Percentiles rank a stretch among this genome's conserved stretches.
Conservation (phyloP, 495 filamentous ascomycete species). For the Talaromyces borbonicus region DNA sequence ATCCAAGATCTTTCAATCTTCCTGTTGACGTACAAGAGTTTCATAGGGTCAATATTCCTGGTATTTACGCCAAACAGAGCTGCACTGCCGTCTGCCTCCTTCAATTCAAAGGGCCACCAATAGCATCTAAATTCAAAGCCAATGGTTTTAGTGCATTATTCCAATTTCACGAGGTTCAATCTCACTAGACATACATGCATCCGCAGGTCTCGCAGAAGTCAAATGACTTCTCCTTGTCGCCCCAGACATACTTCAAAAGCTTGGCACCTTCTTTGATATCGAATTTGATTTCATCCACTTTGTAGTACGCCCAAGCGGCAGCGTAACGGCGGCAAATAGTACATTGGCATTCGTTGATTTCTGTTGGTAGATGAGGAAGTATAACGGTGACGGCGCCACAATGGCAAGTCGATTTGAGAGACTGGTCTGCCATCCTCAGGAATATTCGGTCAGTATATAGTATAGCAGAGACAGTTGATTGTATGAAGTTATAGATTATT, state of each 20-base stretch:
- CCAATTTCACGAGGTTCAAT: no score
- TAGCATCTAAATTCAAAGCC: conserved; percentile 12
- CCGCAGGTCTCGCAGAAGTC: conserved; percentile 14
- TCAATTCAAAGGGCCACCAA: conserved; percentile 10
- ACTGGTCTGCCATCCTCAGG: conserved; percentile 4
- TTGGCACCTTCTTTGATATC: conserved; percentile 11
- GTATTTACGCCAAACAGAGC: conserved; percentile 11
- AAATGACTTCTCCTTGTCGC: conserved; percentile 10
- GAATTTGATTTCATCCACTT: conserved; percentile 18
- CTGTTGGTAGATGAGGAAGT: conserved; percentile 16
- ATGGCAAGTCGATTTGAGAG: conserved; percentile 19
- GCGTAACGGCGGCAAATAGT: conserved; percentile 23
- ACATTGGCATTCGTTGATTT: conserved; percentile 26
- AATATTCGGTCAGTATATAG: no score
- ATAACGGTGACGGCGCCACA: conserved; percentile 23
- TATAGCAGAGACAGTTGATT: no score
- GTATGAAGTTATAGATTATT: no score
- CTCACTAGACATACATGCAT: conserved; percentile 15
- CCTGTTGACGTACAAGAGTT: conserved; percentile 9
- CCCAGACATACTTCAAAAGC: conserved; percentile 11
- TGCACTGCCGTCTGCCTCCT: conserved; percentile 10
- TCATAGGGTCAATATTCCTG: conserved; percentile 10
- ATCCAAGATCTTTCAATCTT: conserved; percentile 9
- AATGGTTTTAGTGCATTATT: conserved; percentile 2
- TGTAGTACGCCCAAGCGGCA: conserved; percentile 25